Evolutionary conservation across 345 rosid genomes (phyloP).

Genomic region (Gossypium bickii): DNA sequence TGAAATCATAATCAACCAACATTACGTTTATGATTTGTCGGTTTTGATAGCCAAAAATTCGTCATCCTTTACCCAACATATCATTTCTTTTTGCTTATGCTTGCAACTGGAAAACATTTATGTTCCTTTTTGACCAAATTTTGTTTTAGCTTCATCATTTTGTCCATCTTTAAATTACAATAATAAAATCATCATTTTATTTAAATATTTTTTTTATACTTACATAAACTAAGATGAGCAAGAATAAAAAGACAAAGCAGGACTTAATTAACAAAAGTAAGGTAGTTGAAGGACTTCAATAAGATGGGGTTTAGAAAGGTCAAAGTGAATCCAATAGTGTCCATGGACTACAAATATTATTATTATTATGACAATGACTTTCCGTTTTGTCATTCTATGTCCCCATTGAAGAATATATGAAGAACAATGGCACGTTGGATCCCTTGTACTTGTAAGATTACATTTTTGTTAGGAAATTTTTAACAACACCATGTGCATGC

Average conservation of each 20-base stretch:
- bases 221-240: no score
- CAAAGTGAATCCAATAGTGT: background rate
- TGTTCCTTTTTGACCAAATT: constrained; percentile 16
- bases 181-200: background rate
- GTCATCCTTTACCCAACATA: constrained; percentile 15
- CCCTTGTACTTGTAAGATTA: background rate
- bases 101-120: background rate
- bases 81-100: constrained; percentile 18
- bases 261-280: background rate
- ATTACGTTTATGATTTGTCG: constrained; percentile 12
- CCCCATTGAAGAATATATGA: background rate
- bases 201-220: background rate
- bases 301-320: background rate
- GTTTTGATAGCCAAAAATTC: background rate
- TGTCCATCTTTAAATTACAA: no score
- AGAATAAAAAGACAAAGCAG: background rate
- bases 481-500: background rate
- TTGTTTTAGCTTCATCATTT: background rate
- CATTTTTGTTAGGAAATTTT: background rate
- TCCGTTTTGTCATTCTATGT: background rate
- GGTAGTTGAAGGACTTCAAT: background rate
- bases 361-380: background rate
- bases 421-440: background rate
- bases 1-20: background rate
- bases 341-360: background rate